Evolutionary conservation across 352 stramenopile genomes (phyloP).

Genomic region (Pythium coloratum): DNA sequence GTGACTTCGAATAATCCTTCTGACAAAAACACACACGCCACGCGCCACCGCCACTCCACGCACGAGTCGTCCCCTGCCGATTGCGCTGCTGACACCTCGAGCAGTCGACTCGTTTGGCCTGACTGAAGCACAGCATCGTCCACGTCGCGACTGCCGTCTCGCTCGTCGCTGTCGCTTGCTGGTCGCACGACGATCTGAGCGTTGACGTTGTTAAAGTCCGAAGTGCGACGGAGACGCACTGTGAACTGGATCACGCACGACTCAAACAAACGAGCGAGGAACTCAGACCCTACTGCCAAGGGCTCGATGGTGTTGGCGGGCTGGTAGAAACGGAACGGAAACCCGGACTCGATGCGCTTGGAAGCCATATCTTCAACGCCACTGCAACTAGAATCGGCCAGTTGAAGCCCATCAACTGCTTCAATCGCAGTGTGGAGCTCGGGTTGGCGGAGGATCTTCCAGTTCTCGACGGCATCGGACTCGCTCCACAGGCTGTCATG

Average conservation of each 20-base stretch:
- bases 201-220: background rate
- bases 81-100: conserved; percentile 5
- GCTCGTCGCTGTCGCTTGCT: conserved; percentile 4
- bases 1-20: conserved; percentile 52
- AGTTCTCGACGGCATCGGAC: background rate
- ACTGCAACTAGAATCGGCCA: background rate
- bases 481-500: conserved; percentile 22
- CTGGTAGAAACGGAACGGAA: conserved; percentile 29
- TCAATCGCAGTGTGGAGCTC: conserved; percentile 8
- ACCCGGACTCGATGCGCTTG: background rate
- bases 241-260: conserved; percentile 14
- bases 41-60: conserved; percentile 15
- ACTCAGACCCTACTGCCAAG: background rate
- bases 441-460: conserved; percentile 10
- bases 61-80: background rate
- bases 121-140: conserved; percentile 13
- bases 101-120: conserved; percentile 8
- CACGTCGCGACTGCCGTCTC: background rate
- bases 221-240: conserved; percentile 1
- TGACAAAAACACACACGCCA: conserved; percentile 68
- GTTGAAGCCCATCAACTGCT: background rate
- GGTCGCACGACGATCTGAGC: conserved; percentile 12
- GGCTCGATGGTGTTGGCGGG: background rate
- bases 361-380: background rate
- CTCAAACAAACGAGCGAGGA: conserved; percentile 16